These are phyloP conservation scores for Peronospora tabacina DNA, from an alignment of 352 stramenopile species.

Conservation along the genomic window DNA sequence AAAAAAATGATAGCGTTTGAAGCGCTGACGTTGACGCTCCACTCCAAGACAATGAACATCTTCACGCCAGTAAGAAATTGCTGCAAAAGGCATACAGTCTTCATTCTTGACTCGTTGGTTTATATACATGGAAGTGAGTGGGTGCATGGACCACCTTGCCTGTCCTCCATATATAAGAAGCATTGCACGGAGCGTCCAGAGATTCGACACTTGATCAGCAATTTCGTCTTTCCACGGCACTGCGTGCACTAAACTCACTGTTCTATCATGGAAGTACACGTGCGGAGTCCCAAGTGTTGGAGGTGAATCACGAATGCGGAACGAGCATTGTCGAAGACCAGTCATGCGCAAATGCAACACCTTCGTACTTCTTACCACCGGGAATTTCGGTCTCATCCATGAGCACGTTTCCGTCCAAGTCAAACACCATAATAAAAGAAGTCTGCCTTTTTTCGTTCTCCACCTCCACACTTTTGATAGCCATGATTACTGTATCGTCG, in stretches of 20 bases:
- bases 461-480: constrained; percentile 91
- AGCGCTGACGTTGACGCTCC: constrained; percentile 11
- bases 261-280: constrained; percentile 16
- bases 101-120: constrained; percentile 24
- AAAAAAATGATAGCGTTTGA: constrained; percentile 66
- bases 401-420: constrained; percentile 85
- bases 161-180: constrained; percentile 8
- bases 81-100: constrained; percentile 23
- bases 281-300: constrained; percentile 10
- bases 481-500: constrained; percentile 87
- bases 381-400: constrained; percentile 89
- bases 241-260: constrained; percentile 16
- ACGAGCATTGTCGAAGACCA: constrained; percentile 39
- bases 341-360: constrained; percentile 86
- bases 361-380: constrained; percentile 89
- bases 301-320: constrained; percentile 5
- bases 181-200: constrained; percentile 4
- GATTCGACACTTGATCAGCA: constrained; percentile 6
- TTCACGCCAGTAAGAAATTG: neutral
- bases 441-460: constrained; percentile 86
- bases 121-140: constrained; percentile 2
- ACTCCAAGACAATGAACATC: constrained; percentile 14
- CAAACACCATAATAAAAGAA: constrained; percentile 91
- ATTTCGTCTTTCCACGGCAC: constrained; percentile 17
- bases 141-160: constrained; percentile 1